These are phyloP conservation scores for rapeseed (Brassica napus) DNA, from an alignment of 345 rosid genomes.

Conservation along the genomic window Da-Ae NC_063446.1:25887001-25887500, in stretches of 20 bases:
- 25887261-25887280: neutral
- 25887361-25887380: neutral
- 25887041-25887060: neutral
- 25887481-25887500: too few species aligned
- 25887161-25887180: neutral
- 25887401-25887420: neutral
- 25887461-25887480: too few species aligned
- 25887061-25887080: neutral
- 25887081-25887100: neutral
- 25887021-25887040: neutral
- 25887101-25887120: neutral
- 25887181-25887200: neutral
- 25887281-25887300: neutral
- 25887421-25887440: too few species aligned
- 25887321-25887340: neutral
- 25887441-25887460: neutral
- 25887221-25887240: neutral
- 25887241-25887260: neutral
- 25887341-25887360: neutral
- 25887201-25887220: neutral
- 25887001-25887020: neutral
- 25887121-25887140: neutral
- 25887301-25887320: neutral
- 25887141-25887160: neutral
- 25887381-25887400: neutral